These are phyloP conservation scores for Saccharomycopsis lassenensis DNA, from an alignment of 805 yeast genomes.

Conservation along the genomic window DNA sequence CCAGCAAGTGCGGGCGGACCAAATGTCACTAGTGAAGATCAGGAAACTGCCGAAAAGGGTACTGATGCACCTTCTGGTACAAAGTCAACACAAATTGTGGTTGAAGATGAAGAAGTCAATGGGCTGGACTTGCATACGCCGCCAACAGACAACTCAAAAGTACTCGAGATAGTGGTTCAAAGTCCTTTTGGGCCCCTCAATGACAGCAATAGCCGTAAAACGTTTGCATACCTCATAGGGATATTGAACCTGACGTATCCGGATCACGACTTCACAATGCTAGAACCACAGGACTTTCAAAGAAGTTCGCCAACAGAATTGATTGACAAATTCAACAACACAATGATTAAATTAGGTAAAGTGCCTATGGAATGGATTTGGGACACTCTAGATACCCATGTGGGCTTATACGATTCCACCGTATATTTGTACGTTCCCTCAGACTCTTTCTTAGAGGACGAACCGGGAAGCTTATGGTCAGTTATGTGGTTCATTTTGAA, in stretches of 20 bases:
- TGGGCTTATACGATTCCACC: constrained; percentile 44
- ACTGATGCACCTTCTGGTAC: too few relatives aligned
- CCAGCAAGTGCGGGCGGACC: too few relatives aligned
- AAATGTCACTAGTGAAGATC: too few relatives aligned
- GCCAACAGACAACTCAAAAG: too few relatives aligned
- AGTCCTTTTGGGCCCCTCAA: constrained; percentile 91
- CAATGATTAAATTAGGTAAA: constrained; percentile 57
- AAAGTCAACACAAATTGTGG: too few relatives aligned
- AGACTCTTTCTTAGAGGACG: constrained; percentile 56
- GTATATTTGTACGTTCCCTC: constrained; percentile 31
- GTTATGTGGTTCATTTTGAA: constrained; percentile 87
- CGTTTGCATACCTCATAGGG: constrained; percentile 84
- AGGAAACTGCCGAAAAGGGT: too few relatives aligned
- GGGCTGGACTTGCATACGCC: too few relatives aligned
- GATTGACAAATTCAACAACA: constrained; percentile 62
- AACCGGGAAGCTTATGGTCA: constrained; percentile 55
- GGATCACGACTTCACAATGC: constrained; percentile 84
- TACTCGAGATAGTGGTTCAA: constrained; percentile 17
- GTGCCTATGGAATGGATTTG: constrained; percentile 61
- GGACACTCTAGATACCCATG: constrained; percentile 78
- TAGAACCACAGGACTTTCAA: constrained; percentile 68
- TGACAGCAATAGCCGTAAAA: constrained; percentile 74
- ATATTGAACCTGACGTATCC: constrained; percentile 89
- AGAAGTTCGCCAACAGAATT: constrained; percentile 40
- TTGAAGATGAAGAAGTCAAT: too few relatives aligned